A percentile compares a stretch with the other conserved stretches of the same genome.
These are phyloP conservation scores for Phaffomyces thermotolerans DNA, from an alignment of 805 yeast genomes.

Conservation along the genomic window DNA sequence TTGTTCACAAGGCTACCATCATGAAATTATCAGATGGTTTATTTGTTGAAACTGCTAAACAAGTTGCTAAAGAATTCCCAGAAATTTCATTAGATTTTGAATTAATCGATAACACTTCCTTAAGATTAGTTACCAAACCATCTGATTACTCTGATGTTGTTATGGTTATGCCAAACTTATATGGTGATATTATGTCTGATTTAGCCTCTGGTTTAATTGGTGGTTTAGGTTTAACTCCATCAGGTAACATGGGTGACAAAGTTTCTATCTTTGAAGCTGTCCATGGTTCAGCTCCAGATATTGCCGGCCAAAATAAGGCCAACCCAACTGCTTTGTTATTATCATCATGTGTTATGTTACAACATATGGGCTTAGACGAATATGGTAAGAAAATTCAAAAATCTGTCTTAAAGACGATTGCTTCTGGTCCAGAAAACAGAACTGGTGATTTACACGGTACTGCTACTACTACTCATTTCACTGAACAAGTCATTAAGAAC, in stretches of 20 bases:
- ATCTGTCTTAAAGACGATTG: slow-evolving; percentile 83
- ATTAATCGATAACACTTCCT: slow-evolving; percentile 91
- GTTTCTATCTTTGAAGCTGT: slow-evolving; percentile 99
- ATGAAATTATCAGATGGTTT: slow-evolving; percentile 98
- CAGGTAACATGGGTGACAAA: slow-evolving; percentile 98
- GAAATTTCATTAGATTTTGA: slow-evolving; percentile 78
- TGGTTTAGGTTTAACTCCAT: slow-evolving; percentile 97
- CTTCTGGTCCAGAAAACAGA: slow-evolving; percentile 93
- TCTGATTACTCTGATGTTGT: slow-evolving; percentile 77
- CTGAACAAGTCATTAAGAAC: slow-evolving; percentile 76
- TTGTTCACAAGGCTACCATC: slow-evolving; percentile 97
- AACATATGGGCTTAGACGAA: slow-evolving; percentile 87
- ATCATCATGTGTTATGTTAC: slow-evolving; percentile 97
- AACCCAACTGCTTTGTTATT: slow-evolving; percentile 97
- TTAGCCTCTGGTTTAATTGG: slow-evolving; percentile 96
- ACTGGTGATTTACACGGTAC: slow-evolving; percentile 94
- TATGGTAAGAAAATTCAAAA: slow-evolving; percentile 81
- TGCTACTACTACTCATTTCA: slow-evolving; percentile 83
- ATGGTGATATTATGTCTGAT: slow-evolving; percentile 98
- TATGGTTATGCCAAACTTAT: slow-evolving; percentile 96
- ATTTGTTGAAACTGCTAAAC: slow-evolving; percentile 86
- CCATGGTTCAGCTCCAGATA: slow-evolving; percentile 99
- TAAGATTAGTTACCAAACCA: slow-evolving; percentile 87
- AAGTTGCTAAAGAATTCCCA: slow-evolving; percentile 87
- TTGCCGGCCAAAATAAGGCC: slow-evolving; percentile 97